phyloP scores from a whole-genome alignment of 1,284 basidiomycete genomes.

The Tilletia indica region DNA sequence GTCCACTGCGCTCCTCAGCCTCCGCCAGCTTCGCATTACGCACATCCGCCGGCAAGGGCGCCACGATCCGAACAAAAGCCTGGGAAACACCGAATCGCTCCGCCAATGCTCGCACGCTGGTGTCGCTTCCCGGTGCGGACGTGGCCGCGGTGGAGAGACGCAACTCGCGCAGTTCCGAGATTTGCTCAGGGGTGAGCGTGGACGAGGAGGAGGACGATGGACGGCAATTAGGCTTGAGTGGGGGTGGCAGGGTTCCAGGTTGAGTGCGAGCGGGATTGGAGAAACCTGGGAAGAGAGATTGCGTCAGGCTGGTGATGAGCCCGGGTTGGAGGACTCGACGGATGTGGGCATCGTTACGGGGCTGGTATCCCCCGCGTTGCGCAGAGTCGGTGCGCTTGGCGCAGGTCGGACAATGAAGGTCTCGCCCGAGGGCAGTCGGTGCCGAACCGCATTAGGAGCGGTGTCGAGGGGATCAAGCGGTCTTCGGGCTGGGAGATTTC shows the following conservation, averaged over 20 bases:
- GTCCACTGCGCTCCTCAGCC: constrained; percentile 29
- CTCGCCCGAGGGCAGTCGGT: constrained; percentile 40
- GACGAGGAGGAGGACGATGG: not conserved
- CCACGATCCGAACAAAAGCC: constrained; percentile 47
- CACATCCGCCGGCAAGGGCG: constrained; percentile 40
- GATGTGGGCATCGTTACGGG: not conserved
- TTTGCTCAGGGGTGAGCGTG: constrained; percentile 35
- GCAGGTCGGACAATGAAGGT: constrained; percentile 51
- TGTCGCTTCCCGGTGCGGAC: constrained; percentile 20
- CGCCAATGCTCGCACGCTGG: constrained; percentile 40
- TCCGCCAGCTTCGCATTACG: constrained; percentile 32
- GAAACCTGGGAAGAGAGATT: constrained; percentile 30
- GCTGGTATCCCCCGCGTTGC: constrained; percentile 19
- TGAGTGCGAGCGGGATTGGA: not conserved
- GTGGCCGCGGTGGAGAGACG: constrained; percentile 33
- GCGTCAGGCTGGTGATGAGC: constrained; percentile 24
- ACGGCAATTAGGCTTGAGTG: constrained; percentile 27
- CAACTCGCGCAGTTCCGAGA: constrained; percentile 43
- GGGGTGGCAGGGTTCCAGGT: constrained; percentile 30
- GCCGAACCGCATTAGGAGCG: constrained; percentile 36
- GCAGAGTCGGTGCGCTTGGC: constrained; percentile 30
- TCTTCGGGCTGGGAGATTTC: constrained; percentile 47
- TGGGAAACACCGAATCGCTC: constrained; percentile 44
- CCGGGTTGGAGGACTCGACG: not conserved
- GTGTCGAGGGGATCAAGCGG: constrained; percentile 48